Base-by-base conservation (phyloP, 2,329 filamentous ascomycete genomes). In the Trichoderma semiorbis region DNA sequence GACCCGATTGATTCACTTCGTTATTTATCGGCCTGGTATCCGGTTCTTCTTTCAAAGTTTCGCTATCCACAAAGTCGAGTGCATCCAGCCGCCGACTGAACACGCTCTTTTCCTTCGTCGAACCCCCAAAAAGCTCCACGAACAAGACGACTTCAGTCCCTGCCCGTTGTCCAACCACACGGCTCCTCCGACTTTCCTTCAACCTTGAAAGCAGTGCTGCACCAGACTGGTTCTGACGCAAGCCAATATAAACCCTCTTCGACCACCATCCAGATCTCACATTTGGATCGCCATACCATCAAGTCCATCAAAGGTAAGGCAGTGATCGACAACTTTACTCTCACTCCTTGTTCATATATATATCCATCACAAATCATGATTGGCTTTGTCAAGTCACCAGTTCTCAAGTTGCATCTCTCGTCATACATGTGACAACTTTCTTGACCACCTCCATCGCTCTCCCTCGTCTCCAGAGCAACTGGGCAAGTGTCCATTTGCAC, bases 171-270 rank as follows among this genome's bases (percentile, higher is more conserved):
- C 75, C 72, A 74, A 78, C 72, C 73, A 74, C 55, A 64, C 62
- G 14, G 18, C 18, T 24, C 16, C 55, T 26, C 55, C 36, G 24
- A 24, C 39, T 24, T 16, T 43, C 50, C 47, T 68, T 39, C 24
- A 55, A 30, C 16, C 60, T 67, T 63, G 55, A 69, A 67, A 73
- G 67, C 66, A 72, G 72, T 60, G 55, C 68, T 72, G 69, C 71
- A 24, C 66, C 68, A 75, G 75, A 74, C 75, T 74, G 75, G 75
- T 76, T 73, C 73, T 76, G 75, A 75, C 74, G 71, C 66, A 74
- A 69, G 53, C 28, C 36, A 39, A 71, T 55, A 72, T 69, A 71
- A 32, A 58, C 26, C 39, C 43, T 60, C 24, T 69, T 68, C 57
- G 43, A 39, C 63, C 60, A 36, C 60, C 61, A 14, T 66, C 36